Base-by-base conservation (phyloP, 2,329 filamentous ascomycete species). In the Colletotrichum euphorbiae region DNA sequence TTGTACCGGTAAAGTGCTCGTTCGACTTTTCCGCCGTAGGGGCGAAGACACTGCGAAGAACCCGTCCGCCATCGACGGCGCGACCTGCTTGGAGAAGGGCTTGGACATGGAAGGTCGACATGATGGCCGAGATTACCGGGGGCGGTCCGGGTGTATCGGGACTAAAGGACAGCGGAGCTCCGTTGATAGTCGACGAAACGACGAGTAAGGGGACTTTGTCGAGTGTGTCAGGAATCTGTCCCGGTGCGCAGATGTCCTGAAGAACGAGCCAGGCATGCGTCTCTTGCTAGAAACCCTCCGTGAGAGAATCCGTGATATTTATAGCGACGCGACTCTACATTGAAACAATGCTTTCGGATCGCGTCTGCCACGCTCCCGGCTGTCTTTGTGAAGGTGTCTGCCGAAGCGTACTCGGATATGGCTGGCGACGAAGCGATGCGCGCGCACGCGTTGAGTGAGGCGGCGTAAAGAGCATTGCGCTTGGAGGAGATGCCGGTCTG, bases 221-320 rank as follows among this genome's bases (percentile, higher is more conserved):
- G 33, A 60, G 58, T 8, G 43, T 40, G 36, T 17, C 17, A 5
- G 56, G 19, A 1, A 31, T 43, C 19, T 61, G 46, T 8, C 40
- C 3, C n/a, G 28, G 15, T 31, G 15, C 21, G n/a, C 58, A 52
- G 6, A 61, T 33, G 13, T 43, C 13, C 15, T 61, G 21, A 1
- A 52, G 33, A 33, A 61, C 43, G 12, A 61, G 45, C 46, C 58
- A 51, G n/a, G 58, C 58, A 19, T 61, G 58, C 58, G 51, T 52
- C 15, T 52, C 58, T 33, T 61, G 57, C 45, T 61, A 45, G 45
- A 50, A 51, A 2, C 46, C 57, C 24, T 61, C 33, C 8, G 36
- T 61, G 33, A 45, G 57, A n/a, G 45, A 42, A 11, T 51, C 36
- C 13, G 57, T 61, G 21, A 61, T 61, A 36, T 52, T 52, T 43